Evolutionary conservation across 441 rosid species (phyloP).

Genomic region (Bocquillonia castaneifolia): DNA sequence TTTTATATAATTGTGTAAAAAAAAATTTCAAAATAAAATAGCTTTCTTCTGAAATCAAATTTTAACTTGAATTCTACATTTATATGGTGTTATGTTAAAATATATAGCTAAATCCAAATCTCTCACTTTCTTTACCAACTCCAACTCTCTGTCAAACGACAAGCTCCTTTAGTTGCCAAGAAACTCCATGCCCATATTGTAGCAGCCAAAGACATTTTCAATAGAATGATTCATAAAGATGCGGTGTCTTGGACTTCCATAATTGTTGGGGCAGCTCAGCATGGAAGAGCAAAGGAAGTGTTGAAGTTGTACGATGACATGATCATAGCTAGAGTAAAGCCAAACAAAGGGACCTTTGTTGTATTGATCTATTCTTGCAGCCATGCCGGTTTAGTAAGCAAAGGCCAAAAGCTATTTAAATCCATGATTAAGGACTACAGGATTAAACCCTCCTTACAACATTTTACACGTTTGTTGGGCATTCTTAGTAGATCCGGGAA

Average conservation of each 20-base stretch:
- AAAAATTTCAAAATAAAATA: background rate
- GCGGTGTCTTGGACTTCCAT: constrained; percentile 90
- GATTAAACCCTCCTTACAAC: constrained; percentile 64
- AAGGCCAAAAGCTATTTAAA: constrained; percentile 55
- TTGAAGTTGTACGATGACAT: constrained; percentile 60
- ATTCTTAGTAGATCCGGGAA: constrained; percentile 75
- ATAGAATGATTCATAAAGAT: constrained; percentile 47
- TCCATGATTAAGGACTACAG: constrained; percentile 52
- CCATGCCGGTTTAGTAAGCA: constrained; percentile 63
- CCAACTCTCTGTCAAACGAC: constrained; percentile 40
- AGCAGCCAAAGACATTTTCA: constrained; percentile 49
- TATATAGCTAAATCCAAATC: too few relatives aligned
- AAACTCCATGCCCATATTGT: constrained; percentile 54
- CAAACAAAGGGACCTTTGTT: constrained; percentile 73
- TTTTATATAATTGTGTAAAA: too few relatives aligned
- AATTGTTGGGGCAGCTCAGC: constrained; percentile 78
- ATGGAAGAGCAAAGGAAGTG: constrained; percentile 65
- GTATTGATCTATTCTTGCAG: constrained; percentile 84
- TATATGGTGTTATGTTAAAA: too few relatives aligned
- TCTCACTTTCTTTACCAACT: constrained; percentile 41
- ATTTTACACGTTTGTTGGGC: constrained; percentile 72
- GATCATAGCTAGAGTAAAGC: constrained; percentile 56
- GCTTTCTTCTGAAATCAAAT: too few relatives aligned
- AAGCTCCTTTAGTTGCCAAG: constrained; percentile 28
- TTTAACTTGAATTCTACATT: too few relatives aligned